A percentile compares a stretch with the other conserved stretches of the same genome.
Conservation (phyloP, 495 filamentous ascomycete genomes). For the Xylaria flabelliformis region DNA sequence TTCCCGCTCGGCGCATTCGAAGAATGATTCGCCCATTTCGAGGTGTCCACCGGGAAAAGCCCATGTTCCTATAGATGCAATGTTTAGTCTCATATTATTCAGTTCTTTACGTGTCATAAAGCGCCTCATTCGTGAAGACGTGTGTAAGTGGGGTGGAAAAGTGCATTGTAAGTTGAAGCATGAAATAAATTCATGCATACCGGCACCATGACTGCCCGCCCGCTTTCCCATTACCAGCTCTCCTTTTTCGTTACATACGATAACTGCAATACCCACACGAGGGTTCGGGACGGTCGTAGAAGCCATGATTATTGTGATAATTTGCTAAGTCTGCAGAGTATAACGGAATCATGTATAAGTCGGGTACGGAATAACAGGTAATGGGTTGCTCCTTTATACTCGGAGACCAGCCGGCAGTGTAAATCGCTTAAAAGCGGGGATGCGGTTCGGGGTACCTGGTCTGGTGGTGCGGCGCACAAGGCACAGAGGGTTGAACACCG, state of each 20-base stretch:
- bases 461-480: neutral
- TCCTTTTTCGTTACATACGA: conserved; percentile 44
- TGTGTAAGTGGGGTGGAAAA: neutral
- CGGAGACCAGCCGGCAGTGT: conserved; percentile 6
- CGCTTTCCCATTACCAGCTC: conserved; percentile 50
- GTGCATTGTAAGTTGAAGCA: neutral
- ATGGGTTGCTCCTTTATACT: neutral
- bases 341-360: neutral
- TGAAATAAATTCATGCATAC: conserved; percentile 33
- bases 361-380: neutral
- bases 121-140: neutral
- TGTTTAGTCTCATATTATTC: neutral
- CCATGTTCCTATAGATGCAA: conserved; percentile 54
- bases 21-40: conserved; percentile 65
- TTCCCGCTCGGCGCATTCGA: conserved; percentile 67
- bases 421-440: neutral
- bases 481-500: neutral
- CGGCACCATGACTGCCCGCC: conserved; percentile 48
- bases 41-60: conserved; percentile 74
- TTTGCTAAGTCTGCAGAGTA: neutral
- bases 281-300: conserved; percentile 15
- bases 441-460: neutral
- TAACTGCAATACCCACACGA: conserved; percentile 50
- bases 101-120: neutral
- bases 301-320: conserved; percentile 26